A percentile compares a stretch with the other conserved stretches of the same genome.
phyloP scores from a whole-genome alignment of 1,139 yeast species.

The Waltiozyma sp. region DNA sequence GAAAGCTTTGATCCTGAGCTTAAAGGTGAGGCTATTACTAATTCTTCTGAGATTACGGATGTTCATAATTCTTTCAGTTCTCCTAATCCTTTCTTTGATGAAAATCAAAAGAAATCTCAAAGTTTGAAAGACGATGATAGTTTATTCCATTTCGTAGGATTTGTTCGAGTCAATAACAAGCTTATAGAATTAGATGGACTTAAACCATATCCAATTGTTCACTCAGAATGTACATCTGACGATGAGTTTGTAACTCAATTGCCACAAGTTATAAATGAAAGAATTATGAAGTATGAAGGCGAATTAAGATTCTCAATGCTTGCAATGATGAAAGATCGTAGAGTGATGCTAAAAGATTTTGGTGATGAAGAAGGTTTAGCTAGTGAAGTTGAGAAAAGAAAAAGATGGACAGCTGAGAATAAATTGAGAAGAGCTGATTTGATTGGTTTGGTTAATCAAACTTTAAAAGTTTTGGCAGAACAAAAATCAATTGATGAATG shows the following conservation, averaged over 20 bases:
- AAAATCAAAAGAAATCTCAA: conserved; percentile 19
- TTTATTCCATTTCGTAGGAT: conserved; percentile 54
- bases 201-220: conserved; percentile 46
- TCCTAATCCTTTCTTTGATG: conserved; percentile 43
- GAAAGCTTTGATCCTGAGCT: conserved; percentile 45
- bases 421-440: conserved; percentile 44
- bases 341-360: conserved; percentile 25
- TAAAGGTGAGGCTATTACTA: conserved; percentile 54
- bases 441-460: conserved; percentile 38
- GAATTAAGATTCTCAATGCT: conserved; percentile 53
- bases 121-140: conserved; percentile 38
- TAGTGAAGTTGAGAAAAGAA: conserved; percentile 26
- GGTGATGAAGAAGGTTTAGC: conserved; percentile 30
- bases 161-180: conserved; percentile 32
- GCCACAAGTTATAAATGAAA: conserved; percentile 32
- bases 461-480: conserved; percentile 31
- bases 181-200: conserved; percentile 64
- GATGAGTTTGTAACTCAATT: conserved; percentile 35
- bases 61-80: conserved; percentile 58
- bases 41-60: conserved; percentile 45
- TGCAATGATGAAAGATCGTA: conserved; percentile 43
- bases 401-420: conserved; percentile 30
- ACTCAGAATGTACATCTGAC: conserved; percentile 30
- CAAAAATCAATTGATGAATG: conserved; percentile 34
- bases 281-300: conserved; percentile 34